Percentiles rank a stretch among this genome's conserved stretches.
phyloP scores from a whole-genome alignment of 1,139 yeast genomes.

The Kodamaea ohmeri region DNA sequence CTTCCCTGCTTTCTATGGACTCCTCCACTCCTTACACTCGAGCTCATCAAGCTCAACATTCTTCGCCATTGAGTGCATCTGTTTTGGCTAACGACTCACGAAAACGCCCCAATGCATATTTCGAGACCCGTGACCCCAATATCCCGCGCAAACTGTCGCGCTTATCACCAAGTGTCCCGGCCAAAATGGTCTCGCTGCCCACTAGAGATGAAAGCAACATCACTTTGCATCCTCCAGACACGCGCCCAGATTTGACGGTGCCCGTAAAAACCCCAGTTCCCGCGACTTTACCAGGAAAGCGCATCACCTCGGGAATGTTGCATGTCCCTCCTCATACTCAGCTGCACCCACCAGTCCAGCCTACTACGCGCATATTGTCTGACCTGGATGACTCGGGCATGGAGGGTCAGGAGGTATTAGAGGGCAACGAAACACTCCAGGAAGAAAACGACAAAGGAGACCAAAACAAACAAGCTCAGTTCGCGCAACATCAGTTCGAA shows the following conservation, averaged over 20 bases:
- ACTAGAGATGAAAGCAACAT: conserved; percentile 21
- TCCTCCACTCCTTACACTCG: conserved; percentile 13
- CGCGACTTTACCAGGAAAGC: conserved; percentile 31
- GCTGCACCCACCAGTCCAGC: conserved; percentile 4
- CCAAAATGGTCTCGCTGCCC: conserved; percentile 8
- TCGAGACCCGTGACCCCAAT: conserved; percentile 27
- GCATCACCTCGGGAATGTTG: conserved; percentile 72
- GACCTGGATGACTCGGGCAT: conserved; percentile 5
- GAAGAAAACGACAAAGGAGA: too few relatives aligned
- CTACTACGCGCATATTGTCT: neutral
- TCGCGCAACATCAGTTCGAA: conserved; percentile 1
- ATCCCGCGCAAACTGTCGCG: conserved; percentile 24
- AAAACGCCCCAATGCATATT: conserved; percentile 22
- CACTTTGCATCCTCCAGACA: conserved; percentile 39
- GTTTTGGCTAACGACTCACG: conserved; percentile 17
- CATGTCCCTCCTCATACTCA: conserved; percentile 26
- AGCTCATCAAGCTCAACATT: conserved; percentile 15
- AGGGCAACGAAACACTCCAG: conserved; percentile 3
- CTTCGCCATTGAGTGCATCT: conserved; percentile 11
- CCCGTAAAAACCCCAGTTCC: conserved; percentile 21
- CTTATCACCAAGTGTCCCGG: conserved; percentile 1
- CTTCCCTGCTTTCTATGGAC: conserved; percentile 2
- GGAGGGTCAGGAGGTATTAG: conserved; percentile 4
- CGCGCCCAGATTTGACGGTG: conserved; percentile 20
- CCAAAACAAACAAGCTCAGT: too few relatives aligned